Evolutionary conservation across 257 asterid species (phyloP).

Genomic region (Knoxia roxburghii): DNA sequence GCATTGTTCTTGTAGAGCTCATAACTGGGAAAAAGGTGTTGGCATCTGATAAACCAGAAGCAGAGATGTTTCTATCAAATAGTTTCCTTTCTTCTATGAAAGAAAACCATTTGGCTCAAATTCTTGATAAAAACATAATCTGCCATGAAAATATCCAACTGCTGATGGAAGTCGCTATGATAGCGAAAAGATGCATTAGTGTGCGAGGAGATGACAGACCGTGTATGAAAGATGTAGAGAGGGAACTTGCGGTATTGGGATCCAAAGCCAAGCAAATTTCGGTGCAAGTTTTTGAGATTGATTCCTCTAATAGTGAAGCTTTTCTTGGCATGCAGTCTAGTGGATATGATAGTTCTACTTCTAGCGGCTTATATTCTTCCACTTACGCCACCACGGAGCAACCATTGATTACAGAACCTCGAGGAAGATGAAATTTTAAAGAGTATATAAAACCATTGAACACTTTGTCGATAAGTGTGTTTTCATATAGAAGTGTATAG

Average conservation of each 20-base stretch:
- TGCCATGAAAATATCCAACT: slow-evolving; percentile 10
- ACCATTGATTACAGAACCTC: no score
- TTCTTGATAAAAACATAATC: slow-evolving; percentile 20
- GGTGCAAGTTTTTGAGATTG: neutral
- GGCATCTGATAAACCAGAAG: no score
- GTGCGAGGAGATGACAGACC: slow-evolving; percentile 36
- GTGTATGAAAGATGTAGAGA: slow-evolving; percentile 27
- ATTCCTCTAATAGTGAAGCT: neutral
- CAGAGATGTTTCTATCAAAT: no score
- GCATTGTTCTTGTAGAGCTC: neutral
- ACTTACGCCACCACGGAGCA: neutral
- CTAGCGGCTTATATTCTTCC: neutral
- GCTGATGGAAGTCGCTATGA: slow-evolving; percentile 14
- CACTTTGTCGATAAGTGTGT: no score
- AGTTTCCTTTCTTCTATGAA: no score
- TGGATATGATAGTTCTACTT: neutral
- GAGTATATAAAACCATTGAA: no score
- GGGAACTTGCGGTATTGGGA: slow-evolving; percentile 3
- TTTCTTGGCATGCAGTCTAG: neutral
- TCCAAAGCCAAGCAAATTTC: neutral
- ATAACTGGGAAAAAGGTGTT: neutral
- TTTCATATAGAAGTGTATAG: no score
- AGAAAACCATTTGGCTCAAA: no score
- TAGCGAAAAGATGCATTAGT: slow-evolving; percentile 28
- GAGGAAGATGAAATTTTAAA: no score